These are phyloP conservation scores for Nyssa sinensis DNA, from an alignment of 148 eudicot genomes.

Conservation along the genomic window DNA sequence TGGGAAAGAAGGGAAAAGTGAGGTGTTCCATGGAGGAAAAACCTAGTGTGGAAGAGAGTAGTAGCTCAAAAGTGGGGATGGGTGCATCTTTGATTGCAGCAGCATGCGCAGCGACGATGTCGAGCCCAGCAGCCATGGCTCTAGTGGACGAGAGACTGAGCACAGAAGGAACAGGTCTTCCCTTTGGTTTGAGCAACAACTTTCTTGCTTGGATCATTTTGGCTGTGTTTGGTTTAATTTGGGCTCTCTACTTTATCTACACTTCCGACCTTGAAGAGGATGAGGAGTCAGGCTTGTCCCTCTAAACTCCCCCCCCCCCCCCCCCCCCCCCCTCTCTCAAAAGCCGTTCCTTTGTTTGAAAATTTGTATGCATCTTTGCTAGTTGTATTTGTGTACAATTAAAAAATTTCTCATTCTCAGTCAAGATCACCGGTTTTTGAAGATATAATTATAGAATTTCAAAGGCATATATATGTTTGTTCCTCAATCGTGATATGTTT, in stretches of 20 bases:
- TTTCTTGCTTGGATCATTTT: constrained; percentile 84
- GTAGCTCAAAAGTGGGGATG: constrained; percentile 21
- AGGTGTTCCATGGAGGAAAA: constrained; percentile 65
- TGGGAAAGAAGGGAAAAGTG: constrained; percentile 63
- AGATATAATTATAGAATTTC: too few relatives aligned
- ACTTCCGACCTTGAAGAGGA: constrained; percentile 78
- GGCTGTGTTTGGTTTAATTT: constrained; percentile 77
- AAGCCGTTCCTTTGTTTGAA: too few relatives aligned
- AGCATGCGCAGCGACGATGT: constrained; percentile 44
- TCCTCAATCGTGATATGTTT: too few relatives aligned
- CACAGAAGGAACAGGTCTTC: constrained; percentile 98
- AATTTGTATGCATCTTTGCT: too few relatives aligned
- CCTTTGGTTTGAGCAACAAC: constrained; percentile 95
- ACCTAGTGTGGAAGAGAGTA: constrained; percentile 31
- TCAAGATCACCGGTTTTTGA: too few relatives aligned
- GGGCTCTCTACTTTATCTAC: constrained; percentile 75
- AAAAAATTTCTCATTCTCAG: too few relatives aligned
- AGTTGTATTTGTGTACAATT: too few relatives aligned
- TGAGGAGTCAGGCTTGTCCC: constrained; percentile 96
- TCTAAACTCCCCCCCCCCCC: constrained; percentile 37
- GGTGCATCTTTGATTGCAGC: constrained; percentile 40
- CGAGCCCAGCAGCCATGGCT: constrained; percentile 80
- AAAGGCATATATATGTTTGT: too few relatives aligned
- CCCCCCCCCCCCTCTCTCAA: too few relatives aligned
- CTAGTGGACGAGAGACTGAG: constrained; percentile 95